Percentiles rank a stretch among this genome's conserved stretches.
phyloP scores from a whole-genome alignment of 495 filamentous ascomycete species.

The Podospora pseudocomata region DNA sequence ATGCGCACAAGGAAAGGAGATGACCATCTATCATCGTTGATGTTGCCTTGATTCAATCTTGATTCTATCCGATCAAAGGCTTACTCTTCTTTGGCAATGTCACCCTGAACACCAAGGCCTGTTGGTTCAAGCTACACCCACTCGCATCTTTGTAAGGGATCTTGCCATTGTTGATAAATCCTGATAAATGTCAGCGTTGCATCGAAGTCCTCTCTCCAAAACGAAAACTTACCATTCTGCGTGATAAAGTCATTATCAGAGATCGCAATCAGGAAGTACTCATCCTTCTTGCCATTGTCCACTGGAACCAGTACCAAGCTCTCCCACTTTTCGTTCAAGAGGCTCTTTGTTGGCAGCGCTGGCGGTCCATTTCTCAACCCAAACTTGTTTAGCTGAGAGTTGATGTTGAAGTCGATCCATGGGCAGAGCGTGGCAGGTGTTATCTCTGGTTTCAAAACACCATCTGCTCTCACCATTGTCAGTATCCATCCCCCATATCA shows the following conservation, averaged over 20 bases:
- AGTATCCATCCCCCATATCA: background rate
- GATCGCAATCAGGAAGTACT: slow-evolving; percentile 66
- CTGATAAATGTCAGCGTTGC: slow-evolving; percentile 29
- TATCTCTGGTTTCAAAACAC: slow-evolving; percentile 42
- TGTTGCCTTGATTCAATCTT: no score
- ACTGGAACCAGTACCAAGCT: slow-evolving; percentile 63
- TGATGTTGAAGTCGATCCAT: slow-evolving; percentile 72
- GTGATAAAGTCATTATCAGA: slow-evolving; percentile 83
- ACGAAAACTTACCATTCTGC: slow-evolving; percentile 56
- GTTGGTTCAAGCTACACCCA: slow-evolving; percentile 63
- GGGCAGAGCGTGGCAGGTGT: slow-evolving; percentile 62
- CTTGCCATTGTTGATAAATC: slow-evolving; percentile 60
- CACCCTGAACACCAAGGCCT: slow-evolving; percentile 70
- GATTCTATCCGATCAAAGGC: background rate
- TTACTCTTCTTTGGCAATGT: slow-evolving; percentile 44
- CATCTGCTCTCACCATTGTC: background rate
- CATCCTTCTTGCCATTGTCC: slow-evolving; percentile 43
- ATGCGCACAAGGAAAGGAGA: no score
- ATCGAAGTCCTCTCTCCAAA: background rate
- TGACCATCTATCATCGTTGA: no score
- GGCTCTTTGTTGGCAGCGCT: slow-evolving; percentile 4
- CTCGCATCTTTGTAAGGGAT: slow-evolving; percentile 58
- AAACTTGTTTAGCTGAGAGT: slow-evolving; percentile 63
- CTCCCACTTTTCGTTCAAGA: slow-evolving; percentile 83
- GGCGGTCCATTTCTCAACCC: slow-evolving; percentile 12